Conservation (phyloP, 2,329 filamentous ascomycete species). For the Verticillium nubilum region DNA sequence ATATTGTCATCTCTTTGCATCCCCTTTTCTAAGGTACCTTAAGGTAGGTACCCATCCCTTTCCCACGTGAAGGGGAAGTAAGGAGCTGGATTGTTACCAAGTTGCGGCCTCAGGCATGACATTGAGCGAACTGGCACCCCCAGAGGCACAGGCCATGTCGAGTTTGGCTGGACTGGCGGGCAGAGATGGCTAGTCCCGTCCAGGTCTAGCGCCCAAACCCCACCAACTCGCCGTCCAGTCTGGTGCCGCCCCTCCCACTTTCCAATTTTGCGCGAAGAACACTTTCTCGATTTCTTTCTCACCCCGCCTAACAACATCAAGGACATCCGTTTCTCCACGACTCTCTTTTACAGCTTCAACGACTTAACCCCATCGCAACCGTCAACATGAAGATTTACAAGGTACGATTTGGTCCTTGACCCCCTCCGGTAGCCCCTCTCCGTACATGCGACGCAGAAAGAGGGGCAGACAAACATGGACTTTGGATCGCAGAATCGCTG, state of each 20-base stretch:
- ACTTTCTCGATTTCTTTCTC: slow-evolving; percentile 4
- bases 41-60: too few species aligned
- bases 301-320: slow-evolving; percentile 7
- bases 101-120: not conserved
- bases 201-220: slow-evolving; percentile 12
- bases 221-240: slow-evolving; percentile 8
- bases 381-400: slow-evolving; percentile 71
- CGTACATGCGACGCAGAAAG: not conserved
- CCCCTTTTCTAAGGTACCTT: not conserved
- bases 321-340: slow-evolving; percentile 6
- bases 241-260: slow-evolving; percentile 11
- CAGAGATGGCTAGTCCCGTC: not conserved
- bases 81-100: not conserved
- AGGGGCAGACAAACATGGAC: not conserved
- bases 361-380: slow-evolving; percentile 21
- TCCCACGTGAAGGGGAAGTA: not conserved
- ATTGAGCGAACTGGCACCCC: not conserved
- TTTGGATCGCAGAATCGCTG: slow-evolving; percentile 9
- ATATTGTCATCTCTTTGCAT: not conserved
- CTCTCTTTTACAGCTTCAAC: slow-evolving; percentile 13
- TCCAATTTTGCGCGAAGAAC: slow-evolving; percentile 13
- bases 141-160: not conserved
- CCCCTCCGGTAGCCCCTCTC: not conserved
- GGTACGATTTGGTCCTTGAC: slow-evolving; percentile 35
- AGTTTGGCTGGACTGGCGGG: not conserved